These are phyloP conservation scores for Austroboletus novae-zelandiae DNA, from an alignment of 1,284 basidiomycete species.

Conservation along the genomic window DNA sequence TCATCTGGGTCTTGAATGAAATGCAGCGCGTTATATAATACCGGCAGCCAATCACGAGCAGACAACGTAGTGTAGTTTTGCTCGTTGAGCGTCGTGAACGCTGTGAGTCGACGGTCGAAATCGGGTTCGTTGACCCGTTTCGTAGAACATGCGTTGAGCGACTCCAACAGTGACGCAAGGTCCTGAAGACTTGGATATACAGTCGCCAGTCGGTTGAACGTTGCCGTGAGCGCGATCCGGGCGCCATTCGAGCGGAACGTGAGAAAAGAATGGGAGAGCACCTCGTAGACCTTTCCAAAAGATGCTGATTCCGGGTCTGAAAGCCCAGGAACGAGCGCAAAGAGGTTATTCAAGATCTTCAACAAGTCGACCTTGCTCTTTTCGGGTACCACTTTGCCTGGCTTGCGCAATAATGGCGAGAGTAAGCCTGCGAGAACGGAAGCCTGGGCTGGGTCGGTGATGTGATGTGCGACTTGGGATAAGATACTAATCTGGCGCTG, in stretches of 20 bases:
- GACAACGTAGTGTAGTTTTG: constrained; percentile 49
- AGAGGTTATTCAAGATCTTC: constrained; percentile 70
- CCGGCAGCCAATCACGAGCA: constrained; percentile 73
- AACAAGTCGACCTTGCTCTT: constrained; percentile 86
- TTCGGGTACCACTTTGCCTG: constrained; percentile 78
- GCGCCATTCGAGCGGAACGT: constrained; percentile 68
- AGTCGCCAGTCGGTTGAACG: constrained; percentile 60
- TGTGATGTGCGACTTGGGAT: constrained; percentile 76
- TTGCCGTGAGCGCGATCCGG: constrained; percentile 63
- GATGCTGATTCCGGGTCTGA: constrained; percentile 46
- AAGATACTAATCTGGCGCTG: constrained; percentile 85
- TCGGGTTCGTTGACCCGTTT: constrained; percentile 90
- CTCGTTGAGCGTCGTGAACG: constrained; percentile 79
- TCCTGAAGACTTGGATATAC: constrained; percentile 48
- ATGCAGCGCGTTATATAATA: constrained; percentile 83
- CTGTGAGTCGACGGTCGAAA: constrained; percentile 83
- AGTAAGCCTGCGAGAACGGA: constrained; percentile 75
- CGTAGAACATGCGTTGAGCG: constrained; percentile 84
- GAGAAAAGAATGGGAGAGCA: constrained; percentile 77
- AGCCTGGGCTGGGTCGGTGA: constrained; percentile 72
- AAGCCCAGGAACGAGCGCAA: constrained; percentile 74
- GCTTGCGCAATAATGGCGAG: constrained; percentile 78
- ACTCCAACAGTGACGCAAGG: constrained; percentile 58
- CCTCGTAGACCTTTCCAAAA: constrained; percentile 60
- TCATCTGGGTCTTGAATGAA: constrained; percentile 91